Percentiles rank a stretch among this genome's conserved stretches.
These are phyloP conservation scores for Xerocomellus chrysenteron DNA, from an alignment of 768 basidiomycete genomes.

Conservation along the genomic window DNA sequence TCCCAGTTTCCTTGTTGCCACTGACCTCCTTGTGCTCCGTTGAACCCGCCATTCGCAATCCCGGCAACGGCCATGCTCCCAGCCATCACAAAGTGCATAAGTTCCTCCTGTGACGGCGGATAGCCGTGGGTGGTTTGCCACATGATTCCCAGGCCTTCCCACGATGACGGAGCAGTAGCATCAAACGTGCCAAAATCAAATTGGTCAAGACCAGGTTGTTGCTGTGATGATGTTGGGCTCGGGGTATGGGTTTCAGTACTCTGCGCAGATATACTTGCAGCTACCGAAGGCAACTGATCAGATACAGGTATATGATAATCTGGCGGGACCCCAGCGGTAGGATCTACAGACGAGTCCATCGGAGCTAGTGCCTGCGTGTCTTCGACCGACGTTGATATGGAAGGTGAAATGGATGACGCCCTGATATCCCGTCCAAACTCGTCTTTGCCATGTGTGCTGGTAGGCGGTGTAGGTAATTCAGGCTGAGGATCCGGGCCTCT, in stretches of 20 bases:
- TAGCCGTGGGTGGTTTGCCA: conserved; percentile 71
- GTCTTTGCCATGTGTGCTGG: conserved; percentile 56
- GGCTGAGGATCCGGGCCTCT: conserved; percentile 27
- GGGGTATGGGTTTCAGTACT: conserved; percentile 33
- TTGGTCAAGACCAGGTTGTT: conserved; percentile 53
- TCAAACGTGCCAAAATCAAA: conserved; percentile 76
- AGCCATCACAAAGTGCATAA: conserved; percentile 71
- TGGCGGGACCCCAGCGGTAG: conserved; percentile 43
- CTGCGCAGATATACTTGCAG: conserved; percentile 57
- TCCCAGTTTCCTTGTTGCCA: conserved; percentile 23
- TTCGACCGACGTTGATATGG: conserved; percentile 28
- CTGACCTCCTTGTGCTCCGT: conserved; percentile 22
- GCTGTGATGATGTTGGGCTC: conserved; percentile 40
- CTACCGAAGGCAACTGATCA: conserved; percentile 43
- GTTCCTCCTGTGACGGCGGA: conserved; percentile 68
- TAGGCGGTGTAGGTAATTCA: conserved; percentile 23
- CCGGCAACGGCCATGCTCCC: conserved; percentile 24
- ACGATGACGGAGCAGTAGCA: conserved; percentile 68
- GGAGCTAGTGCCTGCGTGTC: conserved; percentile 28
- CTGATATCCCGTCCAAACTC: conserved; percentile 86
- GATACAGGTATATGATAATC: conserved; percentile 49
- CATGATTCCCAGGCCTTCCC: conserved; percentile 79
- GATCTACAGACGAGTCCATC: conserved; percentile 40
- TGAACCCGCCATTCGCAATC: conserved; percentile 12
- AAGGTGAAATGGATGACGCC: conserved; percentile 42